Percentiles rank a stretch among this genome's conserved stretches.
These are phyloP conservation scores for Cynanchum wilfordii DNA, from an alignment of 257 asterid genomes.

Conservation along the genomic window DNA sequence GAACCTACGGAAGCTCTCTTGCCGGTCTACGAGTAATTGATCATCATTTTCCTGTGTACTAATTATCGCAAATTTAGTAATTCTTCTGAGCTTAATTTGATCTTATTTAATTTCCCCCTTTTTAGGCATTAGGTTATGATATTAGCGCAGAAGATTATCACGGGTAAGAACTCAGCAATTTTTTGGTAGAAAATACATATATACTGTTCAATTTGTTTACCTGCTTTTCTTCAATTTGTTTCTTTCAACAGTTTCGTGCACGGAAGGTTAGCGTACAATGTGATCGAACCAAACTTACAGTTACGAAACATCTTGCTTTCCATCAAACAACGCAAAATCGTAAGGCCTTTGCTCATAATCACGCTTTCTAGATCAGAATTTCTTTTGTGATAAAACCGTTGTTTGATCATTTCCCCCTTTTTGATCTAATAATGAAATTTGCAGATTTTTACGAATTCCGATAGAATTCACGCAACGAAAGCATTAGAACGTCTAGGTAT, in stretches of 20 bases:
- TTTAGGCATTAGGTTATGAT: conserved; percentile 71
- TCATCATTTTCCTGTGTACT: neutral
- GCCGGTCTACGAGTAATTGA: conserved; percentile 80
- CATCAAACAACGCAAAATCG: conserved; percentile 70
- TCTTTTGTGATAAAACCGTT: neutral
- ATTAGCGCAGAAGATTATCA: conserved; percentile 81
- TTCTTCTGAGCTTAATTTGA: conserved; percentile 1
- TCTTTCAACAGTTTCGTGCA: conserved; percentile 55
- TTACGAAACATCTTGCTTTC: conserved; percentile 48
- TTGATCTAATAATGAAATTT: neutral
- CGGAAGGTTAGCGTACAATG: conserved; percentile 80
- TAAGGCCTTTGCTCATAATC: conserved; percentile 19
- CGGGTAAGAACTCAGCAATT: conserved; percentile 35
- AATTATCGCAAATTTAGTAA: neutral
- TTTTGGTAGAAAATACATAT: neutral
- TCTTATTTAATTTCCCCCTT: neutral
- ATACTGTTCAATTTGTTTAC: neutral
- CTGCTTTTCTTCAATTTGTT: neutral
- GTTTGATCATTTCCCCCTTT: neutral
- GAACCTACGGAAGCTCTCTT: conserved; percentile 78
- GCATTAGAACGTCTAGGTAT: conserved; percentile 69
- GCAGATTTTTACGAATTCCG: conserved; percentile 86
- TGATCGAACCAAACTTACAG: conserved; percentile 56
- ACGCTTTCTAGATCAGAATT: neutral
- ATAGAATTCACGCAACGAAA: conserved; percentile 56